phyloP scores from a whole-genome alignment of 768 basidiomycete species.

The Rhizopogon salebrosus region DNA sequence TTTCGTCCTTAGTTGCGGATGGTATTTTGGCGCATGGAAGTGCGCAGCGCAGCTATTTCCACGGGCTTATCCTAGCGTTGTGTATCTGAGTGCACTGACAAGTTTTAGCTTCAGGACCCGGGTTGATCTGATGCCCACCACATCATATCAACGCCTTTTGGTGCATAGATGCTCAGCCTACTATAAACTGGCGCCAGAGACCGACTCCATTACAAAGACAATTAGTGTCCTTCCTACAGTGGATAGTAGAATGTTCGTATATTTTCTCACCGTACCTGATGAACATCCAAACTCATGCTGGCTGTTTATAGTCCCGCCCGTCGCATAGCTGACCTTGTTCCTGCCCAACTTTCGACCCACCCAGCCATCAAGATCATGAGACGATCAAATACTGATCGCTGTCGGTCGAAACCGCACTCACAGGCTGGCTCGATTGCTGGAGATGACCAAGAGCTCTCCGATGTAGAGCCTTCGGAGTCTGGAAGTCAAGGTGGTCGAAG shows the following conservation, averaged over 20 bases:
- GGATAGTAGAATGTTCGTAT: constrained; percentile 74
- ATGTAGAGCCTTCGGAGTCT: constrained; percentile 73
- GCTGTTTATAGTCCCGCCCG: constrained; percentile 51
- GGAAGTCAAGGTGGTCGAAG: constrained; percentile 73
- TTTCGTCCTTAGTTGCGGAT: constrained; percentile 6
- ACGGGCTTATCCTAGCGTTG: background rate
- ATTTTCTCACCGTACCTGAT: background rate
- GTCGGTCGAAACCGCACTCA: constrained; percentile 55
- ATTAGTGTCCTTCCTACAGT: constrained; percentile 51
- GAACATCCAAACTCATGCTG: constrained; percentile 10
- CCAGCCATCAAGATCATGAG: constrained; percentile 91
- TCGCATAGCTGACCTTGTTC: constrained; percentile 72
- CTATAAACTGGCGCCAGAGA: constrained; percentile 71
- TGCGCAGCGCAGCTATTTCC: background rate
- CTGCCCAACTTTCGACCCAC: constrained; percentile 59
- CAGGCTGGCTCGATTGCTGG: constrained; percentile 68
- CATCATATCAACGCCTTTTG: constrained; percentile 80
- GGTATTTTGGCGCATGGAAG: background rate
- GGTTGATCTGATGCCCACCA: constrained; percentile 62
- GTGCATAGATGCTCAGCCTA: constrained; percentile 83
- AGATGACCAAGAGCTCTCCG: constrained; percentile 74
- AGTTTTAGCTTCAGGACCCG: constrained; percentile 40
- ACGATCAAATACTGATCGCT: constrained; percentile 50
- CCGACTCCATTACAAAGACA: constrained; percentile 55
- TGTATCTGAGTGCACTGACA: constrained; percentile 17